These are phyloP conservation scores for Solanum sejunctum DNA, from an alignment of 257 asterid species.

Conservation along the genomic window DNA sequence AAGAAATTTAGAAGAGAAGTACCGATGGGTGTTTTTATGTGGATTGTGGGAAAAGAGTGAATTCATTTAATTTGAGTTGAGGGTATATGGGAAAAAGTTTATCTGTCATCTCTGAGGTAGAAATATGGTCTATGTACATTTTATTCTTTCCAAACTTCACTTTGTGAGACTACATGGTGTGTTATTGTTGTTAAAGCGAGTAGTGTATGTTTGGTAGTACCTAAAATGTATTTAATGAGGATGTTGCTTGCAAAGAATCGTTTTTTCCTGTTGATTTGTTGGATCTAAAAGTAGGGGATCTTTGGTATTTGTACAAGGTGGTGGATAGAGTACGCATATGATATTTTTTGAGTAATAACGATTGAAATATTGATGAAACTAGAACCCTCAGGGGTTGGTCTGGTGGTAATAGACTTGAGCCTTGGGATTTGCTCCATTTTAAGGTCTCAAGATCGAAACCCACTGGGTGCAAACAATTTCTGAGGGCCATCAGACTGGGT, in stretches of 20 bases:
- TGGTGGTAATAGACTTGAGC: too few relatives aligned
- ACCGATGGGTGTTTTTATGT: neutral
- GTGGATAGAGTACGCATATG: neutral
- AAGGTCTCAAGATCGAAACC: too few relatives aligned
- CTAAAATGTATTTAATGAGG: neutral
- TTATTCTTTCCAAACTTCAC: neutral
- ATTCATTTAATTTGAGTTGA: neutral
- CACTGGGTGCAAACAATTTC: too few relatives aligned
- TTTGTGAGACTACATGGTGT: neutral
- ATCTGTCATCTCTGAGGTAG: neutral
- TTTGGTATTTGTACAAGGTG: neutral
- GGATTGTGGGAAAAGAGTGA: neutral
- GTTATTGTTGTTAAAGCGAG: neutral
- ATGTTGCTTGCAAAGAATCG: too few relatives aligned
- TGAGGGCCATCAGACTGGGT: too few relatives aligned
- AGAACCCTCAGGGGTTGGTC: too few relatives aligned
- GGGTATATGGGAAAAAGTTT: neutral
- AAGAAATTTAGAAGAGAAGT: neutral
- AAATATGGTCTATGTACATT: neutral
- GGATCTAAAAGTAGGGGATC: neutral
- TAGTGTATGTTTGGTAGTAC: neutral
- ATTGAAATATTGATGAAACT: neutral
- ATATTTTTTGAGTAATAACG: neutral
- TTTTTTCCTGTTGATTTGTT: neutral
- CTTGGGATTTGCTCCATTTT: too few relatives aligned